Evolutionary conservation across 441 rosid genomes (phyloP), one percentile per base, ranked within the genome.

Genomic region (Adansonia madagascariensis): DNA sequence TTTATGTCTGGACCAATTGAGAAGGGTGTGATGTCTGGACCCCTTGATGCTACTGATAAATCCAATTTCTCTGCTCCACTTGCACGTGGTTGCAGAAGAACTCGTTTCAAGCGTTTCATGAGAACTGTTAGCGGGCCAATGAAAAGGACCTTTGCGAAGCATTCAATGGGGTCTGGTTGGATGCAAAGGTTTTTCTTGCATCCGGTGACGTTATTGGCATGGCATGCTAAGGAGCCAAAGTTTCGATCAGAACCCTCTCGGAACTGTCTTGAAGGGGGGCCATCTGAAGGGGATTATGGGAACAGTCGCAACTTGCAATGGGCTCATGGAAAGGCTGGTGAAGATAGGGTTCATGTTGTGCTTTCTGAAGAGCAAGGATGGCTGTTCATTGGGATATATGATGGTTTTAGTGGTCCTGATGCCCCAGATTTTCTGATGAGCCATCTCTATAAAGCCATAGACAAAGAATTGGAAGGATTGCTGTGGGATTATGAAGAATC

Each of bases 261-360:
- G 50, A 90, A 84, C 79, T 84, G 84, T 84, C 78, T 85, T 78
- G 97, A 91, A 80, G 88, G 80, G 64, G 88, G 87, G 57, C 80
- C 87, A 41, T 87, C 91, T 11, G 91, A 91, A 79, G 88, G 85
- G 41, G 91, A 88, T 60, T 86, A 85, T 75, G 81, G 83, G 56
- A 87, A 85, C 79, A 82, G 88, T 78, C 88, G 88, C 65, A 86
- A 94, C 87, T 85, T 94, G 85, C 98, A 94, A 79, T 94, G 98
- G 98, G 98, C 98, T 82, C 98, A 94, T 79, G 98, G 98, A 80
- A 94, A 88, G 88, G 98, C 98, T 59, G 98, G 98, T 63, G 98
- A 94, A 86, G 98, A 94, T 76, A 89, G 98, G 82, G 94, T 93
- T 76, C 98, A 94, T 78, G 97, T 94, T 46, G 98, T 94, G 84